These are phyloP conservation scores for Suillus sp. DNA, from an alignment of 768 basidiomycete species.

Conservation along the genomic window DNA sequence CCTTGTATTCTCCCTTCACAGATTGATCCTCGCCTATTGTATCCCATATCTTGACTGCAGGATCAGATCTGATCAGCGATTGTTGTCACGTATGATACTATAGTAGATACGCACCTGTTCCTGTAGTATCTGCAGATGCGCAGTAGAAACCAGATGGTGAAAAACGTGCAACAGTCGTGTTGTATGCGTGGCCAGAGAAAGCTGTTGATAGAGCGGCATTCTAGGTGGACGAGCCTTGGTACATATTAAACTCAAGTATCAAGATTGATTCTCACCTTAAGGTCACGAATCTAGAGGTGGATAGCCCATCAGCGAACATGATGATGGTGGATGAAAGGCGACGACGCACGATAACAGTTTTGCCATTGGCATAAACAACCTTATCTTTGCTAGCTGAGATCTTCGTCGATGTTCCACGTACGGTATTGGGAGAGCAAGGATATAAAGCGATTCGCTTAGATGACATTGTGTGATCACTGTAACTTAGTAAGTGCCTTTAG, in stretches of 20 bases:
- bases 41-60: slow-evolving; percentile 91
- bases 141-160: slow-evolving; percentile 96
- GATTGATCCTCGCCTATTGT: slow-evolving; percentile 81
- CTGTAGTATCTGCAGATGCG: slow-evolving; percentile 83
- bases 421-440: slow-evolving; percentile 70
- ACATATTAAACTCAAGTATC: not conserved
- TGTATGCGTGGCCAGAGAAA: slow-evolving; percentile 81
- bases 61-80: slow-evolving; percentile 2
- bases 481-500: slow-evolving; percentile 2
- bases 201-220: slow-evolving; percentile 62
- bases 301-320: slow-evolving; percentile 8
- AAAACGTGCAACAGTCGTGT: slow-evolving; percentile 85
- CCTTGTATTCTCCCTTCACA: slow-evolving; percentile 80
- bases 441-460: slow-evolving; percentile 54
- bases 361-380: slow-evolving; percentile 84
- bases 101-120: slow-evolving; percentile 59
- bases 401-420: slow-evolving; percentile 70
- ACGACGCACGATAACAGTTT: slow-evolving; percentile 78
- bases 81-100: not conserved
- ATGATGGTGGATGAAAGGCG: not conserved
- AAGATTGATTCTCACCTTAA: slow-evolving; percentile 56
- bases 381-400: slow-evolving; percentile 76
- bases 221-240: slow-evolving; percentile 40
- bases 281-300: slow-evolving; percentile 68
- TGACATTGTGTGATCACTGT: slow-evolving; percentile 40